Conservation (phyloP, 1,284 basidiomycete genomes). For the Neolentinus lepideus region DNA sequence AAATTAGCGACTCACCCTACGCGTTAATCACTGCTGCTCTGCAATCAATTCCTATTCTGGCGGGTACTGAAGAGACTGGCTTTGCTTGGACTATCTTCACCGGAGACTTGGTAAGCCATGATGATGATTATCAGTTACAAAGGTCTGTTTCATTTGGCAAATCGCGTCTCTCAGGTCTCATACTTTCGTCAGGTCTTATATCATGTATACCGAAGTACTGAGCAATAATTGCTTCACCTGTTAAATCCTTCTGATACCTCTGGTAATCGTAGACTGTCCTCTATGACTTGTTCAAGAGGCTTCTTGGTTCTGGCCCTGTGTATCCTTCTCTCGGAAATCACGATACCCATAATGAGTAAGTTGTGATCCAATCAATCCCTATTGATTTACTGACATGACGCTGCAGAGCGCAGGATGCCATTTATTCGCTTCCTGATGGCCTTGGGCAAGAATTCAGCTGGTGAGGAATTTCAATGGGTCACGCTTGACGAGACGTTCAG, state of each 20-base stretch:
- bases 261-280: constrained; percentile 40
- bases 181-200: constrained; percentile 21
- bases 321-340: constrained; percentile 76
- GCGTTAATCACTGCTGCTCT: constrained; percentile 57
- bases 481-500: neutral
- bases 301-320: constrained; percentile 57
- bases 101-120: constrained; percentile 73
- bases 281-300: constrained; percentile 57
- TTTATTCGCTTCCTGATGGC: constrained; percentile 44
- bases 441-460: constrained; percentile 60
- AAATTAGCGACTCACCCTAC: constrained; percentile 60
- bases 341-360: constrained; percentile 59
- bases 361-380: constrained; percentile 6
- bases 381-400: neutral
- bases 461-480: constrained; percentile 21
- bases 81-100: constrained; percentile 70
- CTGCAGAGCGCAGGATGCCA: constrained; percentile 56
- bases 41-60: constrained; percentile 60
- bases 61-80: constrained; percentile 50
- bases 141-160: constrained; percentile 27
- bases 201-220: constrained; percentile 47
- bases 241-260: neutral
- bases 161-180: constrained; percentile 16
- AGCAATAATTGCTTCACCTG: neutral
- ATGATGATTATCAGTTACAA: constrained; percentile 56